Evolutionary conservation across 1,284 basidiomycete species (phyloP).

Genomic region (Trametes sp.): DNA sequence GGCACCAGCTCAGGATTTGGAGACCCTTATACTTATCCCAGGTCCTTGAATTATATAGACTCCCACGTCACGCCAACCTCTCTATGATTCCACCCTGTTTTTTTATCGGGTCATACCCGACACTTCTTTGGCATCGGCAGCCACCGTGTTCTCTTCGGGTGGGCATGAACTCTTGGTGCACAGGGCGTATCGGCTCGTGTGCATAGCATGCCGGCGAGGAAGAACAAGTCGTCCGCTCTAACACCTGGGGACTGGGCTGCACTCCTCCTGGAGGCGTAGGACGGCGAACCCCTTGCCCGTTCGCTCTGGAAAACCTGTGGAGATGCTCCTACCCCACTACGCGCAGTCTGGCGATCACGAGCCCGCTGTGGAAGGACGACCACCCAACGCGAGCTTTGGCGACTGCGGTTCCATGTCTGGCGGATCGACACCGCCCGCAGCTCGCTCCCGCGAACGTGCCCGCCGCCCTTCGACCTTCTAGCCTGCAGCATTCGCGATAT

Average conservation of each 20-base stretch:
- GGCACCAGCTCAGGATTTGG: not conserved
- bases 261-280: too few relatives aligned
- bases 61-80: too few relatives aligned
- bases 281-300: too few relatives aligned
- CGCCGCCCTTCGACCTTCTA: constrained; percentile 4
- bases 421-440: constrained; percentile 5
- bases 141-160: not conserved
- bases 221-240: too few relatives aligned
- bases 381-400: not conserved
- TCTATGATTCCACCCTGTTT: not conserved
- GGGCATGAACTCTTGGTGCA: not conserved
- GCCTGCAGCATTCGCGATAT: not conserved
- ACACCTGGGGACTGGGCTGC: too few relatives aligned
- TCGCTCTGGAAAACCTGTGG: too few relatives aligned
- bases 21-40: not conserved
- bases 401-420: not conserved
- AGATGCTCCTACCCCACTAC: not conserved
- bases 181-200: too few relatives aligned
- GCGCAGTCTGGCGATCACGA: not conserved
- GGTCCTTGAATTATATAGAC: too few relatives aligned
- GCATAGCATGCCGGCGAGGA: too few relatives aligned
- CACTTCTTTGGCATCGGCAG: not conserved
- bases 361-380: not conserved
- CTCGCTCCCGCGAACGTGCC: not conserved
- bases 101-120: not conserved